Evolutionary conservation across 2,329 filamentous ascomycete species (phyloP), one percentile per base, ranked within the genome.

Genomic region (Chalara sp.): DNA sequence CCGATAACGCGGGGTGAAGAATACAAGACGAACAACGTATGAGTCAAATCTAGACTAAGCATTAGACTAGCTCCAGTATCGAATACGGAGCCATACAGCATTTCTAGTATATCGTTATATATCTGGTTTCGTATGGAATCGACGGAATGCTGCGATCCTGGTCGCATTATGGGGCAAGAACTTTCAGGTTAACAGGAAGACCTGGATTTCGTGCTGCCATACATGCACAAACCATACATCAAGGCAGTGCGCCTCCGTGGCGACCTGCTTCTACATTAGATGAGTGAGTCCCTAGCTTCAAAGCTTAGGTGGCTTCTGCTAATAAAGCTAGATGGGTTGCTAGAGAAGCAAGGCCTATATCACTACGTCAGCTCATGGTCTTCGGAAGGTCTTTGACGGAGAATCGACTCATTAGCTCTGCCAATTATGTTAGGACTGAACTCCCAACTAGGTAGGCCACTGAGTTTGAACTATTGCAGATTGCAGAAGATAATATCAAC

Each of bases 361-460:
- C 89, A 71, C 74, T 99, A 62, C 87, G 93, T 52, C 93, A 97
- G 71, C 80, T 99, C 63, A 97, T 95, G 72, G 95, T 97, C 63
- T 99, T 97, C 70, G 93, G 93, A 32, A 86, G 93, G 45, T 95
- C 91, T 28, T 73, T 99, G 65, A 96, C 91, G 45, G 91, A 97
- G 70, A 78, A 83, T 47, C 85, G 95, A 52, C 78, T 99, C 55
- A 81, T 99, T 60, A 91, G 88, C 71, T 96, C 91, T 42, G 93
- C 93, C 55, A 99, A 99, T 71, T 99, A 99, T 74, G 91, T 97
- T 48, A 87, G 93, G 52, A 90, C 90, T 5, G 93, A 99, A 72
- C 80, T 99, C 48, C 92, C 92, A 6, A 93, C 87, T 6, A 80
- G 87, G 84, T 86, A 68, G 41, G 12, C 35, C 11, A 4, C 2